Base-by-base conservation (phyloP, 192 early-diverging fungal genomes). In the Entomortierella beljakovae region DNA sequence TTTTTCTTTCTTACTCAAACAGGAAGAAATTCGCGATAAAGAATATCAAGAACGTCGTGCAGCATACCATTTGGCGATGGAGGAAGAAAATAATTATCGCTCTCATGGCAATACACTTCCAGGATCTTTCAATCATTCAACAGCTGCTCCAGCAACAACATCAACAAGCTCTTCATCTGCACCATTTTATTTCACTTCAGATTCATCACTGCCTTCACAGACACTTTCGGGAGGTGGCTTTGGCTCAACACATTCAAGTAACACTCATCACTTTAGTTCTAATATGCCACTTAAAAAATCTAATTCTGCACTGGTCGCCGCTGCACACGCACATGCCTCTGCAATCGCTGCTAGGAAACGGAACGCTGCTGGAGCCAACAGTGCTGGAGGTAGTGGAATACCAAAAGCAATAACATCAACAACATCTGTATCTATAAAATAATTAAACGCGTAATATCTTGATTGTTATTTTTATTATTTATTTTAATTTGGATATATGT, bases 41-140 rank as follows among this genome's bases (percentile, higher is more conserved):
- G 80, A 73, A 31, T 56, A 63, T n/a, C 70, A 81, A 52, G 80
- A 81, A 59, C 50, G 49, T 18, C 71, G 59, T 6, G 72, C 72
- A 1, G 52, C 58, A 1, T 75, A 67, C 22, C 72, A 75, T 10
- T 28, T 51, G n/a, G 73, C 73, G 2, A 42, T 76, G 73, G 73
- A 76, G 28, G 73, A 76, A 46, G 73, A 64, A 11, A 76, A 67
- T 7, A 38, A 50, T 15, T 20, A 38, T 10, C 57, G 57, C 53
- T 40, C 35, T 40, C 1, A 54, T 50, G 6, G 43, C 43, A 20
- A 3, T 2, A n/a, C n/a, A n/a, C n/a, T n/a, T n/a, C n/a, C n/a
- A n/a, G n/a, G n/a, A n/a, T n/a, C n/a, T n/a, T n/a, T n/a, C n/a
- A n/a, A n/a, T n/a, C n/a, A n/a, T n/a, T n/a, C n/a, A n/a, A n/a